These are phyloP conservation scores for Cubamyces sp. DNA, from an alignment of 768 basidiomycete genomes.

Conservation along the genomic window DNA sequence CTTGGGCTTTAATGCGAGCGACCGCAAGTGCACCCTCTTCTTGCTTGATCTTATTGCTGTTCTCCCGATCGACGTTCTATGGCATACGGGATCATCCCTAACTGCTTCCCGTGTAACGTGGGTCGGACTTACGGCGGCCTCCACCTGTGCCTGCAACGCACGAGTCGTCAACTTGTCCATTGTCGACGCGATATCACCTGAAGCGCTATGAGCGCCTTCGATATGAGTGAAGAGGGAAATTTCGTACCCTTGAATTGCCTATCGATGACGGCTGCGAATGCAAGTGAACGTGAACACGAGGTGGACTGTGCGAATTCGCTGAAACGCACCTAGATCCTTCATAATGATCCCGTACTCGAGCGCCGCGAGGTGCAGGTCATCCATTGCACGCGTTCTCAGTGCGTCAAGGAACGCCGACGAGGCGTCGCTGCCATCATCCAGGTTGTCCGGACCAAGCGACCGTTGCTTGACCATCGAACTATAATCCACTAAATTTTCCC, in stretches of 20 bases:
- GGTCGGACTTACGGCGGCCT: conserved; percentile 64
- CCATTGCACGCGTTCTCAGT: conserved; percentile 81
- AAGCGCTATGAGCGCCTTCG: not conserved
- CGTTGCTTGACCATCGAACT: conserved; percentile 77
- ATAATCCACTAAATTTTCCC: conserved; percentile 47
- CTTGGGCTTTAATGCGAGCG: conserved; percentile 73
- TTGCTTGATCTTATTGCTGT: conserved; percentile 86
- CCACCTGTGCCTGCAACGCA: conserved; percentile 85
- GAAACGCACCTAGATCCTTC: conserved; percentile 69
- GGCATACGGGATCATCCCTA: not conserved
- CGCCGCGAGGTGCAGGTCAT: conserved; percentile 81
- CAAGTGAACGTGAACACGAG: not conserved
- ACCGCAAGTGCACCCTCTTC: conserved; percentile 81
- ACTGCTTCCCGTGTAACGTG: no score
- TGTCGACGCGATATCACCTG: conserved; percentile 75
- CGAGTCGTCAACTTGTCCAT: conserved; percentile 88
- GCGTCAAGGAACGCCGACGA: conserved; percentile 84
- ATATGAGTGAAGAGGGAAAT: not conserved
- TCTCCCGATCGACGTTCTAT: conserved; percentile 84
- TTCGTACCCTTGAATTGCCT: conserved; percentile 78
- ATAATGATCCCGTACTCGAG: conserved; percentile 83
- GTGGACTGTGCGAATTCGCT: no score
- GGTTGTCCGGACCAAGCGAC: conserved; percentile 72
- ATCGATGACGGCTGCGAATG: conserved; percentile 71
- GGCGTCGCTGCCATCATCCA: conserved; percentile 70